phyloP scores from a whole-genome alignment of 2,329 filamentous ascomycete species.

The Epichloe festucae region DNA sequence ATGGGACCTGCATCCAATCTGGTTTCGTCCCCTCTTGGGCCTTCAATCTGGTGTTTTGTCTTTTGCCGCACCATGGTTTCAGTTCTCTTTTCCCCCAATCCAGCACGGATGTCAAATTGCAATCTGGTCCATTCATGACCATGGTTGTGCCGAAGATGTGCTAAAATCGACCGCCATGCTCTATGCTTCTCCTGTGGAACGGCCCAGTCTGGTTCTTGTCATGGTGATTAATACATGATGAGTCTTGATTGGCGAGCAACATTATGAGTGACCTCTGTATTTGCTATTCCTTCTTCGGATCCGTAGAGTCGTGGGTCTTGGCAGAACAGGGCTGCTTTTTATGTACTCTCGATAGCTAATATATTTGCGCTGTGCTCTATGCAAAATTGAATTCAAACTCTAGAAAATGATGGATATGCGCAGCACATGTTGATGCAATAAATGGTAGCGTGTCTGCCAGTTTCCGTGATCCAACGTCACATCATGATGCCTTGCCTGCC shows the following conservation, averaged over 20 bases:
- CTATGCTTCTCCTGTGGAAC: constrained; percentile 13
- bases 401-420: neutral
- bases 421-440: neutral
- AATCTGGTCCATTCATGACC: constrained; percentile 76
- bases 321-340: neutral
- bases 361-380: neutral
- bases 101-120: constrained; percentile 99
- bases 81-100: neutral
- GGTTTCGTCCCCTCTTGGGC: no score
- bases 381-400: neutral
- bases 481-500: no score
- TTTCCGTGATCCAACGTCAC: no score
- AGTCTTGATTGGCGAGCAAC: constrained; percentile 17
- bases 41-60: no score
- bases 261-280: neutral
- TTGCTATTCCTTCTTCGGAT: neutral
- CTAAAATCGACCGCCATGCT: constrained; percentile 52
- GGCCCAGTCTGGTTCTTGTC: constrained; percentile 5
- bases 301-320: no score
- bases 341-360: neutral
- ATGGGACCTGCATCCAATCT: neutral
- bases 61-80: neutral
- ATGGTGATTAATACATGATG: neutral
- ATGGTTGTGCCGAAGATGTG: constrained; percentile 98
- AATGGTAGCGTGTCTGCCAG: neutral